A percentile compares a stretch with the other conserved stretches of the same genome.
Evolutionary conservation across 2,329 filamentous ascomycete genomes (phyloP).

Genomic region (Epichloe glyceriae): DNA sequence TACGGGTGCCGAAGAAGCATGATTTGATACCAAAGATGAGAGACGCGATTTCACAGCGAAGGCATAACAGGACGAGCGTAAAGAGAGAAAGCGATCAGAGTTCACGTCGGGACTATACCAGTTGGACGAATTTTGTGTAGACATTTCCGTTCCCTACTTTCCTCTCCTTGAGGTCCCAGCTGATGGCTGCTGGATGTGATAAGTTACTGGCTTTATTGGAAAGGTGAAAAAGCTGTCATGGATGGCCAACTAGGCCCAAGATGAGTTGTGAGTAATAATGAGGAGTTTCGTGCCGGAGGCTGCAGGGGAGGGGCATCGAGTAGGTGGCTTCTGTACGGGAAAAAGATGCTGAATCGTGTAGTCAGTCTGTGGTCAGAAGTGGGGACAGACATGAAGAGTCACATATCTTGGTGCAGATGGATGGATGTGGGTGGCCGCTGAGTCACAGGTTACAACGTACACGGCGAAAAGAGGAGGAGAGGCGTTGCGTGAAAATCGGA

Average conservation of each 20-base stretch:
- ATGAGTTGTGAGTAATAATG: constrained; percentile 1
- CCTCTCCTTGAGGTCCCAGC: no score
- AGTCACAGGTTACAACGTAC: no score
- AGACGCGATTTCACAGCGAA: neutral
- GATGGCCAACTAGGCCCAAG: neutral
- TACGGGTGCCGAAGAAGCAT: neutral
- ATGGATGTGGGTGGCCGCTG: no score
- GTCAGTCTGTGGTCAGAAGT: no score
- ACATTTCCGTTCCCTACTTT: neutral
- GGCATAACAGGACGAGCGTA: neutral
- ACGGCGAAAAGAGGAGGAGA: no score
- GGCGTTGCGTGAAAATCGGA: no score
- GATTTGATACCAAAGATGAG: neutral
- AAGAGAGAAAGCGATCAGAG: neutral
- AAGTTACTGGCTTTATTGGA: no score
- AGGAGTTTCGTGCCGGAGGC: neutral
- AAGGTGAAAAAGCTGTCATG: no score
- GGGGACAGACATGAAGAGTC: no score
- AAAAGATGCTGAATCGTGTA: no score
- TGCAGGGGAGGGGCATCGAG: neutral
- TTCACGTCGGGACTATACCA: neutral
- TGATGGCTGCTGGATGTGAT: no score
- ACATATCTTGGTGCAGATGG: no score
- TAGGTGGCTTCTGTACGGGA: neutral
- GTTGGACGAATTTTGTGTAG: neutral